Evolutionary conservation across 2,329 filamentous ascomycete genomes (phyloP).

Genomic region (Diaporthe sp.): DNA sequence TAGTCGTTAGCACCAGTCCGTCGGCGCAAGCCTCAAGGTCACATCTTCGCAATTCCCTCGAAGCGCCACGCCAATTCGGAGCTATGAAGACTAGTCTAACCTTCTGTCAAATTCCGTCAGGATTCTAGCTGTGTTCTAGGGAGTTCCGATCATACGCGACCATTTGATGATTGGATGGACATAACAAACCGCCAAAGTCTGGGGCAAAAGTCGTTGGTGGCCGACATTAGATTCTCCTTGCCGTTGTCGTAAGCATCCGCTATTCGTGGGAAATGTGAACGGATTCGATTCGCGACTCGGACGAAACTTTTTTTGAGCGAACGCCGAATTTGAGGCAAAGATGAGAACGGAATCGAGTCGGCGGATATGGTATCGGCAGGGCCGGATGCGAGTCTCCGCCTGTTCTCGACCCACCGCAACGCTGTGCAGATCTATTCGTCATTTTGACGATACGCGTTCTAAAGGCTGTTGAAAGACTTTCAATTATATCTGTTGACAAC

Average conservation of each 20-base stretch:
- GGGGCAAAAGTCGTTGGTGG: neutral
- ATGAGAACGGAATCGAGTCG: neutral
- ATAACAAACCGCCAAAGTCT: neutral
- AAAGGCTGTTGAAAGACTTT: neutral
- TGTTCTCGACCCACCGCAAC: neutral
- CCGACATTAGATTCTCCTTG: neutral
- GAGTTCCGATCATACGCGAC: neutral
- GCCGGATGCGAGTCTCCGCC: neutral
- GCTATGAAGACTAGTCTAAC: neutral
- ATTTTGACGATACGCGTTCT: neutral
- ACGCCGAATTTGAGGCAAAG: neutral
- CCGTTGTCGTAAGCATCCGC: neutral
- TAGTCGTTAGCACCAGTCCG: neutral
- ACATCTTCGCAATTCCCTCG: neutral
- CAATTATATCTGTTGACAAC: too few relatives aligned
- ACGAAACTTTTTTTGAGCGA: neutral
- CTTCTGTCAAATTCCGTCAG: neutral
- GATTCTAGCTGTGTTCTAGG: neutral
- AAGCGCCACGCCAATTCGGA: neutral
- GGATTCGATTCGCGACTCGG: neutral
- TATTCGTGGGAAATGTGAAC: too few relatives aligned
- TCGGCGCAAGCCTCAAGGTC: neutral
- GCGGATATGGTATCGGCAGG: neutral
- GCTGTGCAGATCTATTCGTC: constrained; percentile 12
- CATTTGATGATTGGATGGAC: neutral